Evolutionary conservation across 1,284 basidiomycete species (phyloP), one percentile per base, ranked within the genome.

Genomic region (Apiotrichum gamsii): DNA sequence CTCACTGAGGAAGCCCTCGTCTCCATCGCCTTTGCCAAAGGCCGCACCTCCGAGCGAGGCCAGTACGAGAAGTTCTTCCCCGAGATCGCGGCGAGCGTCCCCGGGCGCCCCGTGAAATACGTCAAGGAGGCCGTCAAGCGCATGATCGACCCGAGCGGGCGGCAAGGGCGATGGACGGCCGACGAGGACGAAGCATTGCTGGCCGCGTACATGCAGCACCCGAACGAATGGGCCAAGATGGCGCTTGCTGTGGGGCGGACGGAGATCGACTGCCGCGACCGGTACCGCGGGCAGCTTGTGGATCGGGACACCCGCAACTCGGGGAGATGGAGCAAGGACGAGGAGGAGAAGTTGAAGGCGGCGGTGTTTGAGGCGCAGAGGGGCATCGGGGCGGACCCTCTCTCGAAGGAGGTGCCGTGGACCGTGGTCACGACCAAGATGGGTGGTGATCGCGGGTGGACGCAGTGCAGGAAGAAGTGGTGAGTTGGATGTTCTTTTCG

Each of bases 31-130:
- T 58, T 67, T 54, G 49, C 51, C 29, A 64, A 59, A 44, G 54
- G 56, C 13, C 29, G 39, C 35, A 41, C 42, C 9, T 43, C 39
- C 14, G 59, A 56, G 24, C 47, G 56, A 19, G 51, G 51, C 19
- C 53, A 49, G 13, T 65, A 57, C 44, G 51, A 52, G 9, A 51
- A 56, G 34, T 67, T 70, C 43, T 70, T 61, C 61, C 51, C 56
- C 10, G 61, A 69, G 16, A 38, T 65, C n/a, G 66, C 68, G 2
- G 55, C 53, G 2, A 34, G 41, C 11, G 51, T 60, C 2, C 65
- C 66, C 6, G 68, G 68, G n/a, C 52, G 68, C 35, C 68, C 68
- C 0, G 59, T 66, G 19, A 55, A 56, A 21, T 64, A 64, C 37
- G 61, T 69, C 30, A 62, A 63, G 49, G 57, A 61, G 39, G 54